Conservation (phyloP, 2,329 filamentous ascomycete species). For the Tolypocladium sp. region DNA sequence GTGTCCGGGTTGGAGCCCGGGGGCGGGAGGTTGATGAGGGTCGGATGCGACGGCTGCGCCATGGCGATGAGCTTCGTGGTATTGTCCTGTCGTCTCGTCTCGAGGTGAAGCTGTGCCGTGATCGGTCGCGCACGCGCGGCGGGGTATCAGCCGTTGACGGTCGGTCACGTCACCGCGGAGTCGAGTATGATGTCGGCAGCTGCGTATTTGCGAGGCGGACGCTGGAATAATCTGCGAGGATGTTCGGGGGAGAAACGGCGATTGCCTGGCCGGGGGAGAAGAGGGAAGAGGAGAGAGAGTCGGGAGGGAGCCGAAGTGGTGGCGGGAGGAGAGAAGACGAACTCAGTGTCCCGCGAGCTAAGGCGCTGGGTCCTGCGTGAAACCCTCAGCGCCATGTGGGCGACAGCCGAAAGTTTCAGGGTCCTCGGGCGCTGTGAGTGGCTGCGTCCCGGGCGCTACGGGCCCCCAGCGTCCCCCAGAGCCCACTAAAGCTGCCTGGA, state of each 20-base stretch:
- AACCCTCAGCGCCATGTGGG: neutral
- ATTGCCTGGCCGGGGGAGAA: neutral
- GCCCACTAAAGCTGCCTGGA: neutral
- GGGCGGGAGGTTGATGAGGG: conserved; percentile 75
- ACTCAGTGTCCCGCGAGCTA: neutral
- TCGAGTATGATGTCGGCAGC: neutral
- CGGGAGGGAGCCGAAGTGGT: neutral
- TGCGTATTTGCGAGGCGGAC: neutral
- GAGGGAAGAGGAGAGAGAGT: neutral
- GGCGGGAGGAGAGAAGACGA: neutral
- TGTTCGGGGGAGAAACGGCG: neutral
- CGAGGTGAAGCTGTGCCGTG: neutral
- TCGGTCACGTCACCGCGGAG: neutral
- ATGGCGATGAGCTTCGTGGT: conserved; percentile 12
- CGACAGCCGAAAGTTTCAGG: neutral
- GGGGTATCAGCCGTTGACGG: neutral
- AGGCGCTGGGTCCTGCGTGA: neutral
- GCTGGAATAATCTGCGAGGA: neutral
- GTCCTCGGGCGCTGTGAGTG: neutral
- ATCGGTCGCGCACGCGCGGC: neutral
- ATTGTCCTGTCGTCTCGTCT: neutral
- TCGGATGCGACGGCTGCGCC: conserved; percentile 43
- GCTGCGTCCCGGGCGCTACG: neutral
- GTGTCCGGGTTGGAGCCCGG: conserved; percentile 76
- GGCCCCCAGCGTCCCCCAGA: neutral